phyloP scores from a whole-genome alignment of 2,329 filamentous ascomycete genomes.

The Botrytis squamosa region DNA sequence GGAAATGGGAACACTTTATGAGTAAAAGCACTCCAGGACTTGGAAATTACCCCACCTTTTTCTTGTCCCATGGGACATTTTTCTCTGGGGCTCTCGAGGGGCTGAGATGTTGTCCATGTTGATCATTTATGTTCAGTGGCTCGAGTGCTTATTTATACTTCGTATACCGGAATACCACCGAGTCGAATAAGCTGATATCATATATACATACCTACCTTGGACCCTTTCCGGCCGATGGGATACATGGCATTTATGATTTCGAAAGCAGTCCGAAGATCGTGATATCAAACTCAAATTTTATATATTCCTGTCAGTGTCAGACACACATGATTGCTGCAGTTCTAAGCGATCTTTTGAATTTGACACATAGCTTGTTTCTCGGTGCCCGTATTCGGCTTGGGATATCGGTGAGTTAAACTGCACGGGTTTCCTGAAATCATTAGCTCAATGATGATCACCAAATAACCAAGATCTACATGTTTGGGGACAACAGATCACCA shows the following conservation, averaged over 20 bases:
- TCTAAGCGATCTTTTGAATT: background rate
- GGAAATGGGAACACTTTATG: background rate
- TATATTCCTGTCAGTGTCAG: background rate
- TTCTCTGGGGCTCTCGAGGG: background rate
- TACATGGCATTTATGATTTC: background rate
- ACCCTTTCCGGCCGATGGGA: background rate
- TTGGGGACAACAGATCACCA: background rate
- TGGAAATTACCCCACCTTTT: conserved; percentile 8
- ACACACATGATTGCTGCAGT: background rate
- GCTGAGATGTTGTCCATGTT: conserved; percentile 3
- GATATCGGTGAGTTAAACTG: background rate
- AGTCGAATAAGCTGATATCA: background rate
- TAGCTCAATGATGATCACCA: background rate
- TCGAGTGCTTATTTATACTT: background rate
- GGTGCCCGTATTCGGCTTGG: background rate
- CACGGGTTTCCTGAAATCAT: background rate
- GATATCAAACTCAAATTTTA: background rate
- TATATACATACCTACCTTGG: background rate
- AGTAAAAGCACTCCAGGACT: background rate
- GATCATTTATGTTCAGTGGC: background rate
- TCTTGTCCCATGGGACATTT: background rate
- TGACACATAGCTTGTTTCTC: background rate
- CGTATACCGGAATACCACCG: conserved; percentile 1
- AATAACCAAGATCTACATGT: background rate
- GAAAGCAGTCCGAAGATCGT: background rate